A percentile compares a stretch with the other conserved stretches of the same genome.
These are phyloP conservation scores for Sphaerulina musiva DNA, from an alignment of 2,329 filamentous ascomycete species.

Conservation along the genomic window DNA sequence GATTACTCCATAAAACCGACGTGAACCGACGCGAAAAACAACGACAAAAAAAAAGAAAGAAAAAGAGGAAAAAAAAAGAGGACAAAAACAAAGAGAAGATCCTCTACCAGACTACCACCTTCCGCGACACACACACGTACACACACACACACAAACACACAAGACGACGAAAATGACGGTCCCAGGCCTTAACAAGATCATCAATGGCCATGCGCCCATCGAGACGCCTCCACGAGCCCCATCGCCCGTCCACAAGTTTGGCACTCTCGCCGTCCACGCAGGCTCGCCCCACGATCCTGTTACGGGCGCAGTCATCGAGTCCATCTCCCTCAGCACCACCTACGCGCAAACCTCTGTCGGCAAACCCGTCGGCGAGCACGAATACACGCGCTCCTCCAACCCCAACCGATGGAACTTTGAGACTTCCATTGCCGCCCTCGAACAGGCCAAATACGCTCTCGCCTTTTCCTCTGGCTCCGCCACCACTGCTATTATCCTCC, in stretches of 20 bases:
- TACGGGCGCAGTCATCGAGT: conserved; percentile 91
- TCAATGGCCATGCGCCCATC: conserved; percentile 42
- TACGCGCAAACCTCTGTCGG: conserved; percentile 89
- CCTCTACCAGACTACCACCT: too few relatives aligned
- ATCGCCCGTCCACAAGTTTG: conserved; percentile 73
- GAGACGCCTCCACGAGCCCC: conserved; percentile 67
- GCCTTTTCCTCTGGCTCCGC: conserved; percentile 93
- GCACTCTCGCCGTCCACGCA: conserved; percentile 89
- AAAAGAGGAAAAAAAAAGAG: too few relatives aligned
- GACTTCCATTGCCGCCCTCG: conserved; percentile 79
- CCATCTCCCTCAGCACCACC: conserved; percentile 93
- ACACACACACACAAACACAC: neutral
- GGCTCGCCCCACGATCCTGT: conserved; percentile 82
- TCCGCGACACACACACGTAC: too few relatives aligned
- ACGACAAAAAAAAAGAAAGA: too few relatives aligned
- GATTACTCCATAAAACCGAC: too few relatives aligned
- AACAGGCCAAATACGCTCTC: conserved; percentile 85
- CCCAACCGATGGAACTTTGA: conserved; percentile 96
- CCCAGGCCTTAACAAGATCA: neutral
- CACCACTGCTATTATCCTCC: conserved; percentile 85
- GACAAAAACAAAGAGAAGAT: too few relatives aligned
- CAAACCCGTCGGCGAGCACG: conserved; percentile 77
- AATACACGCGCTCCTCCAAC: conserved; percentile 90
- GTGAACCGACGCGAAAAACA: too few relatives aligned
- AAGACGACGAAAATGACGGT: conserved; percentile 21